Conservation (phyloP, 306 rosid genomes). For the Citrullus amarus region DNA sequence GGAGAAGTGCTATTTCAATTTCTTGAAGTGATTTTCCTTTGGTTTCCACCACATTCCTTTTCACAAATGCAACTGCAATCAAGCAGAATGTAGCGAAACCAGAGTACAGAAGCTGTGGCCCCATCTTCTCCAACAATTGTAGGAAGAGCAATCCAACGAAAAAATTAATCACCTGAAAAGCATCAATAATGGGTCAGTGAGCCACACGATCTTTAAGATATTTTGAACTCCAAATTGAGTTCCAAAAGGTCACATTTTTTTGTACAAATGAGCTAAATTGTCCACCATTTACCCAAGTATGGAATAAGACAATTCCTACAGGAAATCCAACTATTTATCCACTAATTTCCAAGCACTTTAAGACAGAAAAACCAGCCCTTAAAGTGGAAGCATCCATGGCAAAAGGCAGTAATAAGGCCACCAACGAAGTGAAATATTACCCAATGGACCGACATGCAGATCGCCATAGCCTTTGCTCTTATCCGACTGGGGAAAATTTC, state of each 20-base stretch:
- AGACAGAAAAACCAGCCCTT: neutral
- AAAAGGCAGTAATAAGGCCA: neutral
- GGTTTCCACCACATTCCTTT: slow-evolving; percentile 82
- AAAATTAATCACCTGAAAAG: slow-evolving; percentile 75
- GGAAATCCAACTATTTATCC: neutral
- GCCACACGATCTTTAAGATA: neutral
- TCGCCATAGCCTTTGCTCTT: slow-evolving; percentile 92
- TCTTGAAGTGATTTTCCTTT: slow-evolving; percentile 96
- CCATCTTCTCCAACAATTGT: slow-evolving; percentile 71
- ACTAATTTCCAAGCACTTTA: neutral
- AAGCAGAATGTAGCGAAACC: slow-evolving; percentile 60
- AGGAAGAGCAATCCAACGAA: slow-evolving; percentile 83
- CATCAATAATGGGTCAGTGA: neutral
- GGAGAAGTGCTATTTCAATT: slow-evolving; percentile 93
- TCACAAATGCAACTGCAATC: slow-evolving; percentile 71
- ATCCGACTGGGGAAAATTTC: slow-evolving; percentile 86
- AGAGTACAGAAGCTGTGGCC: slow-evolving; percentile 69
- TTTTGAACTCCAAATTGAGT: neutral
- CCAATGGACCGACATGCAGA: slow-evolving; percentile 98
- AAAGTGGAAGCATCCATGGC: neutral
- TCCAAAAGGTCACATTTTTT: neutral
- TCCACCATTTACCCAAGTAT: neutral
- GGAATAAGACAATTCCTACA: neutral
- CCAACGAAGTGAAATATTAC: slow-evolving; percentile 35
- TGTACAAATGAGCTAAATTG: neutral